Evolutionary conservation across 2,329 filamentous ascomycete species (phyloP), one percentile per base, ranked within the genome.

Genomic region (Diaporthe citriasiana): DNA sequence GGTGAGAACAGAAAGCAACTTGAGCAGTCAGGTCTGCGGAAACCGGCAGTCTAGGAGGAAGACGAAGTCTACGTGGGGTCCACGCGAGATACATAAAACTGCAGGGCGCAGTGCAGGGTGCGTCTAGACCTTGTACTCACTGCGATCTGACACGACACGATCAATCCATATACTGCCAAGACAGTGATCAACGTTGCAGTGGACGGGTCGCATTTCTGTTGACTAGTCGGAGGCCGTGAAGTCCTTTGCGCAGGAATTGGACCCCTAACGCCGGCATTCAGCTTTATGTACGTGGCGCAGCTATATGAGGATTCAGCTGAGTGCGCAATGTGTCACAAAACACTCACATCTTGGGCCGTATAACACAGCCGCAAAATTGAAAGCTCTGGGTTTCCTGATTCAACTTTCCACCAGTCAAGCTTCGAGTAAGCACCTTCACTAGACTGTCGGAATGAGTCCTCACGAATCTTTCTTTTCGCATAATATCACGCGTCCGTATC

Each of bases 381-480:
- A 2, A 7, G 45, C 22, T n/a, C 45, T 50, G n/a, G n/a, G n/a
- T n/a, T n/a, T n/a, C n/a, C 45, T 10, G 45, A n/a, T 19, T 22
- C 22, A 10, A 22, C 19, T 50, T 35, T 9, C 33, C 9, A 35
- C 9, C 9, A 5, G 33, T 9, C 33, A n/a, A 35, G 33, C 33
- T 9, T 4, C 9, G 33, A 35, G 33, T 5, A 35, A 35, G 5
- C 33, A 35, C 9, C 33, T 5, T 9, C 3, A 50, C 22, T 3
- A 30, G 8, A n/a, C 38, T 42, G 4, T 45, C 17, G 47, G 12
- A 12, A 63, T 63, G 59, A 38, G 10, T 12, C 38, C 12, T 13
- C 22, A 51, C 60, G 42, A 51, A 9, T 66, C 60, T 15, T 27
- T 55, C 51, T 55, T 55, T 55, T 25, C 25, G 42, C 50, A 65